Evolutionary conservation across 2,329 filamentous ascomycete species (phyloP), one percentile per base, ranked within the genome.

Genomic region (Epichloe uncinata): DNA sequence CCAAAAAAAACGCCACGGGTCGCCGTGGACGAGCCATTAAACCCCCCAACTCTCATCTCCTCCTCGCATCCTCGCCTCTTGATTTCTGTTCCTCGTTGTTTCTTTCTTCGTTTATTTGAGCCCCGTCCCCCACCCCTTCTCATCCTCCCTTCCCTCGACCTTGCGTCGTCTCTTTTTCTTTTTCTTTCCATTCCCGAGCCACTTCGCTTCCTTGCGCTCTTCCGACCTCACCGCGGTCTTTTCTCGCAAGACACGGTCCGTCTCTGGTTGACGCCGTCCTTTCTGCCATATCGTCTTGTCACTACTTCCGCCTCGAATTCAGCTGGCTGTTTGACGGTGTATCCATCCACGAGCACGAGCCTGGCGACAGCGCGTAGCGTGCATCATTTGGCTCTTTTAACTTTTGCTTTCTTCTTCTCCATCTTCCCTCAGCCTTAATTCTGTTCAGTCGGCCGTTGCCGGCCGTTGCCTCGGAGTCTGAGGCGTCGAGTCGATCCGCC

Each of bases 131-230:
- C 49, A 37, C 54, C 54, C 53, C 54, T 55, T 55, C 57, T 58
- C 56, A 56, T 62, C 59, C 64, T 60, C 62, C 57, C 55, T 63
- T 62, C 59, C 59, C 59, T 60, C 56, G 59, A 59, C 59, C 59
- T 58, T 54, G 52, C 50, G 52, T 55, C 57, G 47, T 52, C 45
- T 54, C 47, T 50, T 47, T 54, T 54, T 48, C 63, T 59, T 63
- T 60, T 62, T 64, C 61, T 61, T 56, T 49, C 55, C 53, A 56
- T 57, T 56, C 20, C 53, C 53, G 53, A 51, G 43, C 47, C 54
- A 53, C 50, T 48, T 52, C 50, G 52, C 58, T 58, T 57, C 38
- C 57, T 52, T 57, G 54, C 57, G 52, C 56, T 56, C 57, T 53
- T 56, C 48, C 47, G 55, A 56, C 53, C 55, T 53, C 45, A 15